A percentile compares a stretch with the other conserved stretches of the same genome.
These are phyloP conservation scores for Rhynchospora breviuscula DNA, from an alignment of 176 grass and related monocot species.

Conservation along the genomic window DNA sequence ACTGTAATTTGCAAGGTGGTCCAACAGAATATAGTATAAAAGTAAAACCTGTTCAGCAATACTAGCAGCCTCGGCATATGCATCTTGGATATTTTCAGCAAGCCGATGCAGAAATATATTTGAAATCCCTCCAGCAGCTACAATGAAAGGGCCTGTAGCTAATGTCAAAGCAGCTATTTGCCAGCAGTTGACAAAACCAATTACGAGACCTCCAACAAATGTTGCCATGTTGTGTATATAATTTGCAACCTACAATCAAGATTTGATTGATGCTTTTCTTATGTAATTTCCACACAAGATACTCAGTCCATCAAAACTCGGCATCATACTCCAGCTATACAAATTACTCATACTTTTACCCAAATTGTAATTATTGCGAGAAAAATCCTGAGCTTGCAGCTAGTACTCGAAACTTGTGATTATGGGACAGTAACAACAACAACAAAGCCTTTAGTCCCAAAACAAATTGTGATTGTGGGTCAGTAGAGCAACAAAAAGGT, in stretches of 20 bases:
- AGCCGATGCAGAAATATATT: conserved; percentile 99
- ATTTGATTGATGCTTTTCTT: not conserved
- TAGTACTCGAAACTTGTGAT: not conserved
- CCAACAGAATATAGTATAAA: conserved; percentile 56
- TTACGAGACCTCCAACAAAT: conserved; percentile 87
- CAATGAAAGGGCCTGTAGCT: conserved; percentile 93
- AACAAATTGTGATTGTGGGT: no score
- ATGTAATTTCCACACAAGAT: not conserved
- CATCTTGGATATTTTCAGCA: conserved; percentile 99
- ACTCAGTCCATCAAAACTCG: not conserved
- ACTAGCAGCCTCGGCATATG: conserved; percentile 97
- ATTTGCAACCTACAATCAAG: conserved; percentile 68
- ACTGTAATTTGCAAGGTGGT: conserved; percentile 53
- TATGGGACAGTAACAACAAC: no score
- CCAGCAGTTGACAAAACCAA: conserved; percentile 97
- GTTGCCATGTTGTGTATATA: conserved; percentile 99
- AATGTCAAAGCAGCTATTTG: conserved; percentile 90
- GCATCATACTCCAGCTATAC: not conserved
- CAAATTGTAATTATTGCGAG: not conserved
- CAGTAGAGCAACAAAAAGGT: not conserved
- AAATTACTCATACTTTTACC: not conserved
- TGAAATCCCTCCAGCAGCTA: conserved; percentile 99
- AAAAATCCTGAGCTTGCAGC: not conserved
- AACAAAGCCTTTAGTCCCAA: no score
- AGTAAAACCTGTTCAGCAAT: conserved; percentile 87